These are phyloP conservation scores for Candida anutae DNA, from an alignment of 1,139 yeast genomes.

Conservation along the genomic window DNA sequence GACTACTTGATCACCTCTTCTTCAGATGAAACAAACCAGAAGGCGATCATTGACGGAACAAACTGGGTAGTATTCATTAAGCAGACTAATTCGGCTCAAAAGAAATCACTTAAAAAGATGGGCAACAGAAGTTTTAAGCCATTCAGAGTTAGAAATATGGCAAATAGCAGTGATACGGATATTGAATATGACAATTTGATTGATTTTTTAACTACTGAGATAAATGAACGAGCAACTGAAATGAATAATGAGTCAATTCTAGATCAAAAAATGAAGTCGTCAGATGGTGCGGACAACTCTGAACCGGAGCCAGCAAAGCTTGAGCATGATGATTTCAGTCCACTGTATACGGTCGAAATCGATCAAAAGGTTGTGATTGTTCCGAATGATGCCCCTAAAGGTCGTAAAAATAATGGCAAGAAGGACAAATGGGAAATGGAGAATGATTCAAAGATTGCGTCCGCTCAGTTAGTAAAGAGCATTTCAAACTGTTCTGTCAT, in stretches of 20 bases:
- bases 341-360: conserved; percentile 30
- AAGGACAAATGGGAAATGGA: conserved; percentile 78
- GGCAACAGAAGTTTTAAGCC: conserved; percentile 49
- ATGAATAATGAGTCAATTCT: conserved; percentile 1
- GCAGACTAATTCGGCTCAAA: conserved; percentile 34
- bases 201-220: conserved; percentile 38
- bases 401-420: conserved; percentile 57
- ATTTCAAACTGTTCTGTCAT: conserved; percentile 63
- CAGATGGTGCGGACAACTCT: conserved; percentile 1
- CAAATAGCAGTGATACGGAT: conserved; percentile 58
- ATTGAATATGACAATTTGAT: conserved; percentile 60
- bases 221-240: conserved; percentile 16
- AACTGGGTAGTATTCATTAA: conserved; percentile 70
- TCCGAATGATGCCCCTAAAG: conserved; percentile 66
- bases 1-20: conserved; percentile 50
- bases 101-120: conserved; percentile 30
- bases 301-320: too few species aligned
- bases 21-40: conserved; percentile 61
- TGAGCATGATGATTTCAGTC: conserved; percentile 13
- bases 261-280: background rate
- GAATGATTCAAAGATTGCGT: conserved; percentile 59
- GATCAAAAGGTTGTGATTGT: conserved; percentile 56
- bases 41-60: conserved; percentile 63
- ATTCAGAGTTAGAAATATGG: conserved; percentile 58
- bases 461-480: conserved; percentile 45